These are phyloP conservation scores for Pigoraptor vietnamica DNA, from an alignment of 78 protist genomes.

Conservation along the genomic window DNA sequence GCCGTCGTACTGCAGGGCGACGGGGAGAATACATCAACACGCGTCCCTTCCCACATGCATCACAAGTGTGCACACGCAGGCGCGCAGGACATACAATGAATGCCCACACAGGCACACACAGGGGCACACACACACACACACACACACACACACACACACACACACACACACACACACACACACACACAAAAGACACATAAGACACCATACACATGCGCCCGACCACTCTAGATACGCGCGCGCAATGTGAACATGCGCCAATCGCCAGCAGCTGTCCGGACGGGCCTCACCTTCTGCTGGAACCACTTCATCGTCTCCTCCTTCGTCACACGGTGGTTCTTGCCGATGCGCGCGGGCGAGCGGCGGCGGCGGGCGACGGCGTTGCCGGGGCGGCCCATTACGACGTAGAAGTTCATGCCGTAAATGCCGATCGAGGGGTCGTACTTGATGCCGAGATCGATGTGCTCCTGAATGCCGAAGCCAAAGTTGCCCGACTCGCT, in stretches of 20 bases:
- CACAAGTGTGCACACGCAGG: too few species aligned
- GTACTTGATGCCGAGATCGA: slow-evolving; percentile 97
- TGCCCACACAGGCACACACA: background rate
- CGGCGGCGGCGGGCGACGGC: slow-evolving; percentile 79
- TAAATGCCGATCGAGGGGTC: slow-evolving; percentile 97
- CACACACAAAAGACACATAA: too few species aligned
- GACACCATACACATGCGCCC: too few species aligned
- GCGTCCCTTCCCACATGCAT: background rate
- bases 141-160: background rate
- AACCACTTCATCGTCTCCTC: slow-evolving; percentile 94
- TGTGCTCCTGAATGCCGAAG: slow-evolving; percentile 98
- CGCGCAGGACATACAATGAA: background rate
- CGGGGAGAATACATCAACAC: background rate
- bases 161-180: too few species aligned
- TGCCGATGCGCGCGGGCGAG: slow-evolving; percentile 34
- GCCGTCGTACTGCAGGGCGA: background rate
- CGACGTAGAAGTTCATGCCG: slow-evolving; percentile 98
- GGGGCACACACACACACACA: background rate
- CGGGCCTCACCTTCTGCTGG: slow-evolving; percentile 48
- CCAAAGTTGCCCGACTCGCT: slow-evolving; percentile 84
- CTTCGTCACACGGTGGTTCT: slow-evolving; percentile 64
- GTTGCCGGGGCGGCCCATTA: slow-evolving; percentile 85
- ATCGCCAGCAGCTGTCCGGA: background rate
- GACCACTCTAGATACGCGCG: too few species aligned
- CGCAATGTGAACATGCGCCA: too few species aligned